A percentile compares a stretch with the other conserved stretches of the same genome.
These are phyloP conservation scores for Fusarium sp. DNA, from an alignment of 2,329 filamentous ascomycete species.

Conservation along the genomic window DNA sequence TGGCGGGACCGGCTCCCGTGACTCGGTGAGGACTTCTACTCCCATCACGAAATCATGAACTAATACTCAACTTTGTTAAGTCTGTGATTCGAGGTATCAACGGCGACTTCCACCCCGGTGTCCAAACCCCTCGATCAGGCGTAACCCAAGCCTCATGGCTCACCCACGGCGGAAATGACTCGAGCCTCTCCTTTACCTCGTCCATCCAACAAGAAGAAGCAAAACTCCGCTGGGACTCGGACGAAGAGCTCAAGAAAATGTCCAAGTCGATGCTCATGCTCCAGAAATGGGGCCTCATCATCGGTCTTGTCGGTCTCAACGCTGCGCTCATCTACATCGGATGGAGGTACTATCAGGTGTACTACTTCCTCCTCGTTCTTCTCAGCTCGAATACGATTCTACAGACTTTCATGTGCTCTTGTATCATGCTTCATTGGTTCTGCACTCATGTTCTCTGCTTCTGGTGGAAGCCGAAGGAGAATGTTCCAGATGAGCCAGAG, in stretches of 20 bases:
- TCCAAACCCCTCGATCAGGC: conserved; percentile 47
- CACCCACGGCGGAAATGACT: conserved; percentile 47
- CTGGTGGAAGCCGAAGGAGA: conserved; percentile 46
- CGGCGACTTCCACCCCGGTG: conserved; percentile 46
- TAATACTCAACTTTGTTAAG: conserved; percentile 32
- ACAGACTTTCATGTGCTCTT: conserved; percentile 56
- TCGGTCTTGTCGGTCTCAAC: conserved; percentile 50
- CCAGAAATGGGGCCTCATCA: conserved; percentile 55
- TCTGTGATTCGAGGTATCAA: conserved; percentile 50
- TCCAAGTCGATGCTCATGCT: conserved; percentile 52
- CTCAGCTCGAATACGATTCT: conserved; percentile 59
- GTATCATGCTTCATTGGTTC: conserved; percentile 49
- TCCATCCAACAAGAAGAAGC: conserved; percentile 53
- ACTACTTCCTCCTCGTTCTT: conserved; percentile 58
- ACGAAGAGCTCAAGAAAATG: conserved; percentile 53
- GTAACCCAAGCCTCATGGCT: conserved; percentile 48
- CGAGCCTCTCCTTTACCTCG: conserved; percentile 51
- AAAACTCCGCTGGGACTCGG: conserved; percentile 54
- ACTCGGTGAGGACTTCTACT: conserved; percentile 40
- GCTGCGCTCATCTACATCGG: conserved; percentile 52
- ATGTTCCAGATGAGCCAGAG: conserved; percentile 53
- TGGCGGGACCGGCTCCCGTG: conserved; percentile 37
- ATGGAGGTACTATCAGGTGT: conserved; percentile 53
- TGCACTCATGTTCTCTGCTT: conserved; percentile 47
- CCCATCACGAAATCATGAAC: too few relatives aligned